phyloP scores from a whole-genome alignment of 2,329 filamentous ascomycete species.

The Hypoxylon sp. region DNA sequence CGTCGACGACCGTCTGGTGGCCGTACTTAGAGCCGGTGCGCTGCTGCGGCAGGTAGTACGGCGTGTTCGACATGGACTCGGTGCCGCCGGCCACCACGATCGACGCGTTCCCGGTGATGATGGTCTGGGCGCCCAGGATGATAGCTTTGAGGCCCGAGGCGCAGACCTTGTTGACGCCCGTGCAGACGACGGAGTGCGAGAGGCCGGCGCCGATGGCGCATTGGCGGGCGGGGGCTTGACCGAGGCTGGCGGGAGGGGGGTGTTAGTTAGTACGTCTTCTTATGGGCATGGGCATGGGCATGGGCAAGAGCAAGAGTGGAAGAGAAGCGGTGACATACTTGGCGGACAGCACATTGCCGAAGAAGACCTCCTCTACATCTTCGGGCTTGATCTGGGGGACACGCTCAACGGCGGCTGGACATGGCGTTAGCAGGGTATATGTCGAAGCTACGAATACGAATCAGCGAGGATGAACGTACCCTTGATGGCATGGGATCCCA shows the following conservation, averaged over 20 bases:
- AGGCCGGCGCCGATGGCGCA: constrained; percentile 92
- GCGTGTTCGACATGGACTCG: constrained; percentile 98
- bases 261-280: constrained; percentile 36
- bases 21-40: constrained; percentile 94
- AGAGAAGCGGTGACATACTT: constrained; percentile 69
- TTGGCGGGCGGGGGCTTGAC: constrained; percentile 96
- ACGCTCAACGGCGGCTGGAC: constrained; percentile 80
- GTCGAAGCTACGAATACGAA: constrained; percentile 1
- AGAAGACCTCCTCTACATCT: constrained; percentile 95
- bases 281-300: constrained; percentile 11
- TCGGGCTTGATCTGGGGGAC: constrained; percentile 87
- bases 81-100: constrained; percentile 94
- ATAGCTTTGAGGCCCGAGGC: constrained; percentile 95
- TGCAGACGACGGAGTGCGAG: constrained; percentile 81
- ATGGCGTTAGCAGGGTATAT: constrained; percentile 19
- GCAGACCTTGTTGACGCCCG: constrained; percentile 99
- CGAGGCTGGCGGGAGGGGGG: constrained; percentile 70
- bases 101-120: constrained; percentile 94
- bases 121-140: constrained; percentile 94
- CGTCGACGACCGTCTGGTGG: constrained; percentile 88
- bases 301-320: not conserved
- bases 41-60: constrained; percentile 92
- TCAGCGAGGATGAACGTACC: constrained; percentile 62
- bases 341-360: constrained; percentile 97
- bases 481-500: constrained; percentile 94